These are phyloP conservation scores for Metschnikowia cerradonensis DNA, from an alignment of 805 yeast genomes.

Conservation along the genomic window DNA sequence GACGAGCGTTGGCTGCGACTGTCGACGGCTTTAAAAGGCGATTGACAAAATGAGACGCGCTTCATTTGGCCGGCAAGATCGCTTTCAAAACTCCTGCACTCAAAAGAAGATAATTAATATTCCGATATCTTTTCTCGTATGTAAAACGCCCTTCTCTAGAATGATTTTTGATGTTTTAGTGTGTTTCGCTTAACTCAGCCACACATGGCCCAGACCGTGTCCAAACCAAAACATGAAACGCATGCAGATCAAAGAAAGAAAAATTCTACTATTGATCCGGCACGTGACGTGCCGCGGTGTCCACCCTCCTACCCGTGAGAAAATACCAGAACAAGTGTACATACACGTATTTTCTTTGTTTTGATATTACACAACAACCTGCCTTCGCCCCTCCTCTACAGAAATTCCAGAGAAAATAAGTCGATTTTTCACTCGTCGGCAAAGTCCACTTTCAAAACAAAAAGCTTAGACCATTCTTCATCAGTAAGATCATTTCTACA, in stretches of 20 bases:
- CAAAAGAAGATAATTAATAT: too few species aligned
- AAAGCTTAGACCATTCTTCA: background rate
- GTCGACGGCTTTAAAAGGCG: background rate
- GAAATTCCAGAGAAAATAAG: background rate
- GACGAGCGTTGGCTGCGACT: background rate
- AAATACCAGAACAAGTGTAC: slow-evolving; percentile 12
- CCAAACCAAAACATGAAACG: slow-evolving; percentile 3
- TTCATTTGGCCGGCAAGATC: background rate
- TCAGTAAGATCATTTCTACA: background rate
- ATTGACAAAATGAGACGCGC: slow-evolving; percentile 1
- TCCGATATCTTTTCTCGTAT: background rate
- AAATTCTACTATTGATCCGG: slow-evolving; percentile 5
- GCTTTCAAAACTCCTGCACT: background rate
- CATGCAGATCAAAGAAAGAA: slow-evolving; percentile 1
- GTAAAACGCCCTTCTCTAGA: background rate
- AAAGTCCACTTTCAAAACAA: background rate
- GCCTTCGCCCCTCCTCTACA: background rate
- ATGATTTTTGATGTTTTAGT: background rate
- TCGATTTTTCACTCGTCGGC: background rate
- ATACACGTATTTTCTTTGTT: slow-evolving; percentile 10
- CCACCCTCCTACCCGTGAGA: slow-evolving; percentile 11
- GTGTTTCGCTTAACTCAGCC: background rate
- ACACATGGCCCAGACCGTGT: background rate
- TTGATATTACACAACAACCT: background rate
- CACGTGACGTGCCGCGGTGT: slow-evolving; percentile 12